Evolutionary conservation across 169 alveolate genomes (phyloP).

Genomic region (Besnoitia besnoiti): DNA sequence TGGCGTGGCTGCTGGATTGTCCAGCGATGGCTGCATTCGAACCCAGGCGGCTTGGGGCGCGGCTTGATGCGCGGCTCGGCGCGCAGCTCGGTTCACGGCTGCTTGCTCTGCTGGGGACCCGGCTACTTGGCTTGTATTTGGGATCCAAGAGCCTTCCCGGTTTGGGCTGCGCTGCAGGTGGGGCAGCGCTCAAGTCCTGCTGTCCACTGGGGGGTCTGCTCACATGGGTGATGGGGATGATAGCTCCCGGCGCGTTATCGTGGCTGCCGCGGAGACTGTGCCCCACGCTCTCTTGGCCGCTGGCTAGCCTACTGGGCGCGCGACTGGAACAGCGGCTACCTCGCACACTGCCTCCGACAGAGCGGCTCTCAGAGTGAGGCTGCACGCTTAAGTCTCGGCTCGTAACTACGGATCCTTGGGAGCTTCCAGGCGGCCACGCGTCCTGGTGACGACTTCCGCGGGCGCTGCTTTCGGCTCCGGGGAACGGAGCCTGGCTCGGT

Average conservation of each 20-base stretch:
- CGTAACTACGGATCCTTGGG: too few relatives aligned
- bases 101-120: neutral
- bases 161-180: neutral
- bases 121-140: neutral
- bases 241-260: neutral
- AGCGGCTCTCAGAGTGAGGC: too few relatives aligned
- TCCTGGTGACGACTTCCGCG: too few relatives aligned
- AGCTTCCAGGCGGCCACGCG: too few relatives aligned
- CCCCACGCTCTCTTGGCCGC: neutral
- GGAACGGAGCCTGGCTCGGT: too few relatives aligned
- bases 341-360: too few relatives aligned
- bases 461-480: too few relatives aligned
- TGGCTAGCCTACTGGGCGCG: neutral
- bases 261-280: neutral
- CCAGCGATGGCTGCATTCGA: neutral
- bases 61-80: neutral
- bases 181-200: neutral
- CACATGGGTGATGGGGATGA: neutral
- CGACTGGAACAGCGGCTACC: neutral
- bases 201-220: neutral
- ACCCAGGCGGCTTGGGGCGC: neutral
- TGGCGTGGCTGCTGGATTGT: constrained; percentile 4
- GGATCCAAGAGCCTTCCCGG: neutral
- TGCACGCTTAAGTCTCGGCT: too few relatives aligned
- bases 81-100: neutral